Evolutionary conservation across 805 yeast species (phyloP), one percentile per base, ranked within the genome.

Genomic region (Teunomyces gatunensis): DNA sequence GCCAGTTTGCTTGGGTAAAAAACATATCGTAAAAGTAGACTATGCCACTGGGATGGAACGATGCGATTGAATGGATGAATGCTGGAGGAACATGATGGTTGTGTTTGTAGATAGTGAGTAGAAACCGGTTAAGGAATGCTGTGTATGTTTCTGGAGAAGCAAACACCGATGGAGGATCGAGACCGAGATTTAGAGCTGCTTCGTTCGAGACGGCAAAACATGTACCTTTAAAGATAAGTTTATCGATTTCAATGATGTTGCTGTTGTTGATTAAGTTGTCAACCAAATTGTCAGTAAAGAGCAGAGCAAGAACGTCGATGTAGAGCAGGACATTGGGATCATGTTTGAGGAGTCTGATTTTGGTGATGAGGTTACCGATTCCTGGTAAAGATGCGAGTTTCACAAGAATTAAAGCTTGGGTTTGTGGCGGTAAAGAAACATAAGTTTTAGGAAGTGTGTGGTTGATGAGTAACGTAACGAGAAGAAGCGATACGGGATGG

Each of bases 221-320:
- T 40, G 54, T 59, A 0, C 76, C 76, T 39, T 59, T 68, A 50
- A 65, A 72, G 7, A 73, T n/a, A 4, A 72, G 52, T 43, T 66
- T 67, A 42, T 70, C 75, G n/a, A 68, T 49, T 47, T 72, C 76
- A 39, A 60, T 61, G 6, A 49, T 29, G 9, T 13, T 7, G n/a
- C 10, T 11, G 54, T 40, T 42, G 60, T 18, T 28, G 41, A 2
- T 13, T 32, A 32, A 13, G 10, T 13, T 13, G 34, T 32, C 7
- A 10, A 55, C 56, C 27, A 62, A 51, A 6, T 52, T 54, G 9
- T 53, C 46, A 9, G 44, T 33, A 21, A 62, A 55, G n/a, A 59
- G 55, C 11, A 40, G 35, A 17, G 34, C 49, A 3, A 59, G 51
- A 6, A 60, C 54, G 13, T 36, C 46, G 7, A 44, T 27, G 36